Conservation (phyloP, 2,329 filamentous ascomycete species). For the Tolypocladium endophyticum region DNA sequence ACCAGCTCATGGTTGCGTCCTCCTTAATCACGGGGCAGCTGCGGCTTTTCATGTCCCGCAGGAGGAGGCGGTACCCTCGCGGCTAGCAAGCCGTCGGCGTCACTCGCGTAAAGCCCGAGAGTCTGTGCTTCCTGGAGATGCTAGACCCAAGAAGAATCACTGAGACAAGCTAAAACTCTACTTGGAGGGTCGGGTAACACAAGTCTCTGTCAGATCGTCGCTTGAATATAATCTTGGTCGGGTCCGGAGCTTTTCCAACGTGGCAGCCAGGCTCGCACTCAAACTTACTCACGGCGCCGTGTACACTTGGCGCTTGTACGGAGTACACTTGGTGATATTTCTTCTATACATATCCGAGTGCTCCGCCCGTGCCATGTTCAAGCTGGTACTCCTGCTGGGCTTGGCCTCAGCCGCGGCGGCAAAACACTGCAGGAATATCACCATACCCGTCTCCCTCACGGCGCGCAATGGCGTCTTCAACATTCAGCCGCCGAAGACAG, state of each 20-base stretch:
- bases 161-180: background rate
- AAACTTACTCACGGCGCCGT: background rate
- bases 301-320: too few relatives aligned
- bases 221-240: background rate
- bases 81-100: background rate
- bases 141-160: background rate
- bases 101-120: background rate
- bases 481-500: conserved; percentile 32
- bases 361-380: conserved; percentile 7
- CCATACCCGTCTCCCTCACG: conserved; percentile 43
- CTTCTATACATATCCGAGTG: too few relatives aligned
- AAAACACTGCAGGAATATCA: conserved; percentile 35
- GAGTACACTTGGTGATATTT: background rate
- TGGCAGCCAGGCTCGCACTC: background rate
- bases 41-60: background rate
- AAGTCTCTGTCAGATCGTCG: background rate
- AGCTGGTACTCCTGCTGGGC: conserved; percentile 10
- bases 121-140: background rate
- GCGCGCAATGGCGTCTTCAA: conserved; percentile 44
- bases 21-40: background rate
- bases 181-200: background rate
- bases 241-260: background rate
- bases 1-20: background rate
- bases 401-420: conserved; percentile 19
- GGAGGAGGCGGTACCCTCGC: background rate